Base-by-base conservation (phyloP, 768 basidiomycete species). In the Tylopilus sp. region DNA sequence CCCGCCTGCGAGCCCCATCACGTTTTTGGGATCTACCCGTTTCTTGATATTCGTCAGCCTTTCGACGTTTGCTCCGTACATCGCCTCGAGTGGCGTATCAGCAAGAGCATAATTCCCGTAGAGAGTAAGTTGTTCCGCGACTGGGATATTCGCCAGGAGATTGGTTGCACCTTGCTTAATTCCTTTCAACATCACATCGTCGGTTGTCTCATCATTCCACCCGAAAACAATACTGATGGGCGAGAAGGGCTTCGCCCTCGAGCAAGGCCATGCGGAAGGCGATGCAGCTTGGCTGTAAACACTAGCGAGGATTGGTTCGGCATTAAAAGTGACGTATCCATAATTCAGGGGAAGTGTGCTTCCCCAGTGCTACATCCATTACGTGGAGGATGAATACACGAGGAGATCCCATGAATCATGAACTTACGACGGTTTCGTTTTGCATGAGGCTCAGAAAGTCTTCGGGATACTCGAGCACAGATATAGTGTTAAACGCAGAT, bases 1-100 rank as follows among this genome's bases (percentile, higher is more conserved):
- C 8, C 85, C 86, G 6, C 85, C 85, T n/a, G 85, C 75, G 17
- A 85, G 76, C 16, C 75, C 77, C 84, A 88, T 87, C 36, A 86
- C 74, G 59, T 81, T 75, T 10, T 68, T 46, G 0, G 85, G 85
- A 64, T 88, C 86, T 48, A 81, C 72, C 21, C 44, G 49, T 51
- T 54, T 60, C 60, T 79, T 81, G 16, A 85, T 63, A 12, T 48
- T 54, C 49, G 62, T 54, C 53, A 86, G 58, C 46, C 44, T 63
- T 13, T 63, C 61, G 3, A 87, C 44, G 52, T 84, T 80, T 3
- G 40, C 56, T 3, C 81, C 83, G 56, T 81, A 86, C 26, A 88
- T 70, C 11, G 63, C 54, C 48, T 74, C 66, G 21, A 84, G 48
- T 1, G 82, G 75, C 5, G 83, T 84, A 48, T 76, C 76, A 34